phyloP scores from a whole-genome alignment of 176 grass and related monocot genomes.

The Pontederia crassipes region DNA sequence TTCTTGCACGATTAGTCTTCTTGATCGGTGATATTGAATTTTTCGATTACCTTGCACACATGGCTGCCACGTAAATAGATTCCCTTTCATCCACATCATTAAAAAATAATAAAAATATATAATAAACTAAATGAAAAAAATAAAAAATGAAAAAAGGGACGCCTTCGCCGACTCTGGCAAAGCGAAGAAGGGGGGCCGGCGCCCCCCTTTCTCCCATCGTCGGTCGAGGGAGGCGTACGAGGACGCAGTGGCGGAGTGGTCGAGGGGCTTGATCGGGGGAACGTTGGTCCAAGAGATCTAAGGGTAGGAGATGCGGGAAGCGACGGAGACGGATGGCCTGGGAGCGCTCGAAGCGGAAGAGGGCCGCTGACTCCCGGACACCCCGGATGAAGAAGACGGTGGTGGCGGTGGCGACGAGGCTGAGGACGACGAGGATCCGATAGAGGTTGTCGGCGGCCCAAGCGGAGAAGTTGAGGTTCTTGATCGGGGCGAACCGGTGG shows the following conservation, averaged over 20 bases:
- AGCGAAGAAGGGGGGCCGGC: no score
- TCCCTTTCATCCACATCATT: no score
- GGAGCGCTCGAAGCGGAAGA: conserved; percentile 63
- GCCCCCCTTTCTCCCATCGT: no score
- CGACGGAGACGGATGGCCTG: conserved; percentile 5
- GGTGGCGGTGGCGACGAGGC: conserved; percentile 45
- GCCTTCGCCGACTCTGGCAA: no score
- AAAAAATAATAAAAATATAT: no score
- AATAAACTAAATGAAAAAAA: no score
- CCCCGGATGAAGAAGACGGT: conserved; percentile 82
- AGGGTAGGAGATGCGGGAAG: conserved; percentile 50
- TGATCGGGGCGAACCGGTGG: conserved; percentile 39
- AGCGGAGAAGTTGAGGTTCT: conserved; percentile 76
- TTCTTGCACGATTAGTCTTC: no score
- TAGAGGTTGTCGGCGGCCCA: conserved; percentile 83
- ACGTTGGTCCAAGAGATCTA: conserved; percentile 54
- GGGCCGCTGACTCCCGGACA: conserved; percentile 51
- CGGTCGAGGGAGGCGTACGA: conserved; percentile 58
- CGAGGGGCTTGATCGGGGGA: conserved; percentile 29
- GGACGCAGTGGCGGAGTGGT: conserved; percentile 5
- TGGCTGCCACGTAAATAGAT: no score
- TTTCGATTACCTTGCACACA: no score
- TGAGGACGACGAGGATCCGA: conserved; percentile 56
- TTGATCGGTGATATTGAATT: no score
- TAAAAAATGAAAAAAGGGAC: no score